These are phyloP conservation scores for Hippophae tibetana DNA, from an alignment of 306 rosid genomes.

Conservation along the genomic window DNA sequence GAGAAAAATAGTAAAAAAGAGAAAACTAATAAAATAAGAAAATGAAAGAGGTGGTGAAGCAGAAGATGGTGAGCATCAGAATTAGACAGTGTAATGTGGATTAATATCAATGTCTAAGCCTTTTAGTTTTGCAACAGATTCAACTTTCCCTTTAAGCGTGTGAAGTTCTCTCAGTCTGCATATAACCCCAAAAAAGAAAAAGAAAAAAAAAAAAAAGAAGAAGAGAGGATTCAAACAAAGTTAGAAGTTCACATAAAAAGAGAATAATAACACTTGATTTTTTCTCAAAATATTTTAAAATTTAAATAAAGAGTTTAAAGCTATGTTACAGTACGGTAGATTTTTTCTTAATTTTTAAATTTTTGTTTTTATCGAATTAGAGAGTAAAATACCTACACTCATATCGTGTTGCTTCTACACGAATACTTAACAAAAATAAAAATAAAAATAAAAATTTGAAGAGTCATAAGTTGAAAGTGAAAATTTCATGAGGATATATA, in stretches of 20 bases:
- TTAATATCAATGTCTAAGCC: constrained; percentile 12
- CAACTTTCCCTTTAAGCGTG: constrained; percentile 18
- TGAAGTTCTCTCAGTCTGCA: constrained; percentile 20
- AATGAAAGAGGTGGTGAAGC: not conserved
- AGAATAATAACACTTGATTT: not conserved
- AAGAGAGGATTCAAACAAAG: not conserved
- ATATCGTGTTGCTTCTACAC: too few species aligned
- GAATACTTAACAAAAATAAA: too few species aligned
- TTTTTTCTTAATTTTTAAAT: not conserved
- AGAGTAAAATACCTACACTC: not conserved
- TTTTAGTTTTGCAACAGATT: constrained; percentile 1
- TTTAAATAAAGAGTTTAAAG: too few species aligned
- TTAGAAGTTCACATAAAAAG: not conserved
- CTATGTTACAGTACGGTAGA: not conserved
- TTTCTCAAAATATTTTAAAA: not conserved
- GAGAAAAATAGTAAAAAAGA: too few species aligned
- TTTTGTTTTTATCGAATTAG: not conserved
- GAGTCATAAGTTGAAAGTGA: not conserved
- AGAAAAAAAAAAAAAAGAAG: not conserved
- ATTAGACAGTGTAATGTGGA: constrained; percentile 16
- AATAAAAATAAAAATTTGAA: too few species aligned
- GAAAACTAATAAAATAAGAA: too few species aligned
- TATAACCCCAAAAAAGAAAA: not conserved
- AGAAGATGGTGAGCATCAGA: not conserved
- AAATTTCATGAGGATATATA: not conserved